phyloP scores from a whole-genome alignment of 2,329 filamentous ascomycete genomes.

The Botrytis fabae region DNA sequence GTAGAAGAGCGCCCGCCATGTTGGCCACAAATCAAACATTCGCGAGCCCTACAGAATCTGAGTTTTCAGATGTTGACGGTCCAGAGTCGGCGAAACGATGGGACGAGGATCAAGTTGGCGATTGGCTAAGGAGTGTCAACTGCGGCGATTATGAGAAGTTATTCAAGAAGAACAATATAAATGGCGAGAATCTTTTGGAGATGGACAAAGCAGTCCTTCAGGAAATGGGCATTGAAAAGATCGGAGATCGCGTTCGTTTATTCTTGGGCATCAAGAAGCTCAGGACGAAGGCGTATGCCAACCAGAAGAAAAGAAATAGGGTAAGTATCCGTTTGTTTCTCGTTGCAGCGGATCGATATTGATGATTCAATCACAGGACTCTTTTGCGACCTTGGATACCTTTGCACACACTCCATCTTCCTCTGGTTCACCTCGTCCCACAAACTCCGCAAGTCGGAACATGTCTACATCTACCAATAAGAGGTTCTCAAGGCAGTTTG shows the following conservation, averaged over 20 bases:
- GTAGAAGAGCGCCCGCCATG: constrained; percentile 54
- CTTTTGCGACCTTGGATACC: constrained; percentile 74
- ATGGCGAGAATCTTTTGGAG: constrained; percentile 92
- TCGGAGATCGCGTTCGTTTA: constrained; percentile 91
- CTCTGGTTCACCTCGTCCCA: constrained; percentile 63
- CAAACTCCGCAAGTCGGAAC: constrained; percentile 53
- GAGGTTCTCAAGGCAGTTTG: constrained; percentile 64
- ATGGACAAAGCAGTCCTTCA: constrained; percentile 96
- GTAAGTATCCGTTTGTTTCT: constrained; percentile 51
- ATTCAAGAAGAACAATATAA: constrained; percentile 92
- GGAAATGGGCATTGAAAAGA: constrained; percentile 97
- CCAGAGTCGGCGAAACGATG: constrained; percentile 78
- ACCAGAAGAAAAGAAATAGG: constrained; percentile 80
- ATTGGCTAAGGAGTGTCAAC: constrained; percentile 88
- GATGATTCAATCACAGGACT: constrained; percentile 60
- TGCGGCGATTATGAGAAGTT: constrained; percentile 91
- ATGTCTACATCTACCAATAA: constrained; percentile 54
- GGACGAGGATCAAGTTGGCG: constrained; percentile 88
- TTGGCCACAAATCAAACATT: constrained; percentile 54
- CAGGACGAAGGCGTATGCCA: constrained; percentile 72
- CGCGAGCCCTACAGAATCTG: constrained; percentile 84
- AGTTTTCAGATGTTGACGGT: constrained; percentile 82
- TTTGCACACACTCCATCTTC: constrained; percentile 58
- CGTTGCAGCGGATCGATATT: constrained; percentile 1
- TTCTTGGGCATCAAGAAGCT: constrained; percentile 83